Percentiles rank a stretch among this genome's conserved stretches.
phyloP scores from a whole-genome alignment of 768 basidiomycete species.

The Astraeus odoratus region DNA sequence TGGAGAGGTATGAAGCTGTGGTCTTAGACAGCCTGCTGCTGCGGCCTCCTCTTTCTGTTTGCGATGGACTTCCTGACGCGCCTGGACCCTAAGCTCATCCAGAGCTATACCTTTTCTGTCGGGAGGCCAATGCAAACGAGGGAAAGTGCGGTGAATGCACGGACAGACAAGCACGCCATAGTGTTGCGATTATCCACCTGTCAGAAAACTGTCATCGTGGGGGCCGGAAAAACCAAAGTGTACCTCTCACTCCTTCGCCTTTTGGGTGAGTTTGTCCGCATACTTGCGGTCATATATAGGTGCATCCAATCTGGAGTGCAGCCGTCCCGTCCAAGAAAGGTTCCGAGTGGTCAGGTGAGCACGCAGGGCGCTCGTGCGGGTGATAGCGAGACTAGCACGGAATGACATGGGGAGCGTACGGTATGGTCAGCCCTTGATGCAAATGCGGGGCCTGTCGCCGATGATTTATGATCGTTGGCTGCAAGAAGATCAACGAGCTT shows the following conservation, averaged over 20 bases:
- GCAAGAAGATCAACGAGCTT: no score
- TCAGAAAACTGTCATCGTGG: constrained; percentile 10
- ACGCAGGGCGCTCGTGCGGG: not conserved
- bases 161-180: constrained; percentile 4
- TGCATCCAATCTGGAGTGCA: constrained; percentile 8
- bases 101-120: constrained; percentile 40
- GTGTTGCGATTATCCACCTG: constrained; percentile 13
- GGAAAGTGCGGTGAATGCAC: constrained; percentile 2
- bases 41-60: constrained; percentile 22
- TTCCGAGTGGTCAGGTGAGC: not conserved
- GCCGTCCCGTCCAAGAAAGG: constrained; percentile 5
- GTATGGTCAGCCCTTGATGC: not conserved
- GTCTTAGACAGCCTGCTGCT: constrained; percentile 10
- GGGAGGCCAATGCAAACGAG: not conserved
- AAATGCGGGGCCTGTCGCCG: no score
- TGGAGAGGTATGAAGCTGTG: constrained; percentile 8
- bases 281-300: constrained; percentile 47
- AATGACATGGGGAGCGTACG: not conserved
- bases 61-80: constrained; percentile 25
- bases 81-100: constrained; percentile 26
- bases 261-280: constrained; percentile 57
- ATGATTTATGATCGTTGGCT: no score
- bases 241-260: constrained; percentile 54
- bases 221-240: constrained; percentile 6
- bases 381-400: not conserved